phyloP scores from a whole-genome alignment of 2,329 filamentous ascomycete species.

The Dactylellina parvicollis region DNA sequence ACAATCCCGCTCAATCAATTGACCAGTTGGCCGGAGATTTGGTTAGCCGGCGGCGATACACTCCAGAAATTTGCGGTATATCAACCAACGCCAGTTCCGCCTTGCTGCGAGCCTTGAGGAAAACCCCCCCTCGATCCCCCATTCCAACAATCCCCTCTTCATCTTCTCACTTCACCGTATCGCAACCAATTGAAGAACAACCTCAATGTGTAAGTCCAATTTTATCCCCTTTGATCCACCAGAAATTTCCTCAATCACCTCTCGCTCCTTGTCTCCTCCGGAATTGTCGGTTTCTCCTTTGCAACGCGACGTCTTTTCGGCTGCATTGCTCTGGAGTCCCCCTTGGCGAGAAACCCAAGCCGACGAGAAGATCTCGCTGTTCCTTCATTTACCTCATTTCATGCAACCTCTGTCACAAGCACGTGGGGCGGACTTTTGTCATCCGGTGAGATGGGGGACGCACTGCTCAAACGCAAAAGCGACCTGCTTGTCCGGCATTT shows the following conservation, averaged over 20 bases:
- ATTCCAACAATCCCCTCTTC: conserved; percentile 5
- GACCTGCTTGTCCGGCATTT: neutral
- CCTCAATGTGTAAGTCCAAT: conserved; percentile 51
- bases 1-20: conserved; percentile 9
- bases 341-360: conserved; percentile 34
- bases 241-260: conserved; percentile 9
- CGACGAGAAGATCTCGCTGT: conserved; percentile 5
- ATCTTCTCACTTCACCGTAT: conserved; percentile 16
- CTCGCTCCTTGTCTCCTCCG: conserved; percentile 17
- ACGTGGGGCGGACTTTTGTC: conserved; percentile 6
- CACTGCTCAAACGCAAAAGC: too few species aligned
- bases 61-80: conserved; percentile 33
- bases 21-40: conserved; percentile 19
- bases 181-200: conserved; percentile 33
- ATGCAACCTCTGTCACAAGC: neutral
- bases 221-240: neutral
- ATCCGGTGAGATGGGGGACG: neutral
- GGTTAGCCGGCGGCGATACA: conserved; percentile 29
- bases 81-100: conserved; percentile 33
- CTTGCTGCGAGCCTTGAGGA: conserved; percentile 53
- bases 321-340: conserved; percentile 17
- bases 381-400: neutral
- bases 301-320: conserved; percentile 32
- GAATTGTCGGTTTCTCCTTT: conserved; percentile 19
- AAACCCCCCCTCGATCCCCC: conserved; percentile 32